These are phyloP conservation scores for Peniophora sp. DNA, from an alignment of 1,284 basidiomycete species.

Conservation along the genomic window DNA sequence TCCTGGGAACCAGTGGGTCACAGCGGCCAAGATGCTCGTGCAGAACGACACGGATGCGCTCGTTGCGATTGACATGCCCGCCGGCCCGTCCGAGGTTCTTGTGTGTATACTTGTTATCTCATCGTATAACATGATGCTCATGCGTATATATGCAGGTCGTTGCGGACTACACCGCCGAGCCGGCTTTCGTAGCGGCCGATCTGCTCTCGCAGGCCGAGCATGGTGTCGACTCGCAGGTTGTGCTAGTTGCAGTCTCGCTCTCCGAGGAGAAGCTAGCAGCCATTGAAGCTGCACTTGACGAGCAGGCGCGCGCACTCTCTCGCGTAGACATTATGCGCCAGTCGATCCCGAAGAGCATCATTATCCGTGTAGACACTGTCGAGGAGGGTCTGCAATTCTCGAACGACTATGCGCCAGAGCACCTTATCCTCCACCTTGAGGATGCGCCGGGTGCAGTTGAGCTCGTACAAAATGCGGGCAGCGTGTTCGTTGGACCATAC, in stretches of 20 bases:
- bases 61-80: constrained; percentile 98
- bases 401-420: constrained; percentile 97
- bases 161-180: constrained; percentile 80
- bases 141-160: constrained; percentile 58
- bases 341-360: constrained; percentile 89
- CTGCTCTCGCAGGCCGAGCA: constrained; percentile 97
- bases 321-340: constrained; percentile 88
- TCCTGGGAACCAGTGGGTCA: constrained; percentile 99
- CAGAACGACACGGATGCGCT: constrained; percentile 98
- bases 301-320: constrained; percentile 81
- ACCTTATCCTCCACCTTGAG: constrained; percentile 85
- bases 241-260: constrained; percentile 80
- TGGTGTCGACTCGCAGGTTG: constrained; percentile 96
- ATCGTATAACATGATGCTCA: neutral
- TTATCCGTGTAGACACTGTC: constrained; percentile 64
- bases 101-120: constrained; percentile 43
- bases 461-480: constrained; percentile 84
- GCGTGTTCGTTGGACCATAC: constrained; percentile 91
- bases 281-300: constrained; percentile 84
- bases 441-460: constrained; percentile 62
- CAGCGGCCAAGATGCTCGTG: constrained; percentile 98
- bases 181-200: constrained; percentile 93
- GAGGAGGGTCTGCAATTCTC: constrained; percentile 83
- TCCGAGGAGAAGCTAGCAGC: constrained; percentile 51
- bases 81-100: constrained; percentile 94